Base-by-base conservation (phyloP, 164 flowering plant species). In the Magnolia sinica region DNA sequence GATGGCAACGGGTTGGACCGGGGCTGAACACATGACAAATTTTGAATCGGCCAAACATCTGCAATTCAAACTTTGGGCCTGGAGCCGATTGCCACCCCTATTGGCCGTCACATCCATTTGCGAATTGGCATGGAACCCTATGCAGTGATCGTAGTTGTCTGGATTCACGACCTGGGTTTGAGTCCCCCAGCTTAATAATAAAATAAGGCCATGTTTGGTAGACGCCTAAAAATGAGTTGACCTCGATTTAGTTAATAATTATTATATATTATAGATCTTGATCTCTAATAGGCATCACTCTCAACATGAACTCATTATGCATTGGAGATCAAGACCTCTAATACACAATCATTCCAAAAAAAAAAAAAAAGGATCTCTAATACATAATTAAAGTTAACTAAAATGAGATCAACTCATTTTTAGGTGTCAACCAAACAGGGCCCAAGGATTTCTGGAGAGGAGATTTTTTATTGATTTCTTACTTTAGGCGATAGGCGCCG, bases 401-500 rank as follows among this genome's bases (percentile, higher is more conserved):
- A 37, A 37, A 37, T 37, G 45, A 37, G 45, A 37, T 4, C 45
- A 37, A 37, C 45, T 4, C 45, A 37, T 37, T 37, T 37, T 37
- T 37, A 37, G 5, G 45, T 37, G 45, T 37, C 45, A 37, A 37
- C 45, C 45, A 37, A 37, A 37, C 45, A 37, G 45, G 45, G 45
- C 45, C 45, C 9, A 64, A 64, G 10, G 3, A 31, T 5, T 68
- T 29, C 27, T 31, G 8, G 50, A 68, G 45, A 68, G 14, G 27
- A 68, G 50, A 68, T 31, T 11, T 2, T 23, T 74, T 65, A 27
- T 49, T 9, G 50, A 70, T 19, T 29, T 29, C 76, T 73, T 78
- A 78, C 80, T 73, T 74, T 14, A 78, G 59, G 7, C 92, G 91
- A 73, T 81, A 84, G 16, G 96, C 92, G 74, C 96, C 92, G 85